Percentiles rank a stretch among this genome's conserved stretches.
phyloP scores from a whole-genome alignment of 2,329 filamentous ascomycete species.

The Fusarium brevicatenulatum region DNA sequence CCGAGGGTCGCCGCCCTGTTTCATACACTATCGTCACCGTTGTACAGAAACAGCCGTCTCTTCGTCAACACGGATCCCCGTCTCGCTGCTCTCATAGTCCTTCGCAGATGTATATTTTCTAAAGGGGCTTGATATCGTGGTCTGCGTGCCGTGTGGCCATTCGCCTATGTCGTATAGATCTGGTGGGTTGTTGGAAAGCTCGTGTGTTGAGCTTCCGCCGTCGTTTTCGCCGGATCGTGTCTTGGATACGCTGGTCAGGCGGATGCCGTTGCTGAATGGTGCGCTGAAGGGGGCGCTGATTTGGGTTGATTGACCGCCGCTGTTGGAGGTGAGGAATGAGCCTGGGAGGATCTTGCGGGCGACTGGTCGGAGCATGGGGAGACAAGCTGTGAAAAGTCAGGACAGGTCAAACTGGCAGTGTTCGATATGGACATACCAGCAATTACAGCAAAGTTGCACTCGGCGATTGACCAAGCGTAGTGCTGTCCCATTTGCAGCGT shows the following conservation, averaged over 20 bases:
- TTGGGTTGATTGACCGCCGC: conserved; percentile 19
- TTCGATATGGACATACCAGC: conserved; percentile 31
- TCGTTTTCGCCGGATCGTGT: conserved; percentile 18
- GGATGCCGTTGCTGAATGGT: conserved; percentile 32
- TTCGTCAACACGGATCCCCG: conserved; percentile 22
- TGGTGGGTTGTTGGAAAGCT: conserved; percentile 8
- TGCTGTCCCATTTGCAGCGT: conserved; percentile 41
- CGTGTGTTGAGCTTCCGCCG: conserved; percentile 32
- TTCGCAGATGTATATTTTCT: conserved; percentile 30
- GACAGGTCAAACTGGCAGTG: background rate
- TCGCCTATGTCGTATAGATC: conserved; percentile 25
- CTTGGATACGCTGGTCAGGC: conserved; percentile 24
- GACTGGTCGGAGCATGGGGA: conserved; percentile 39
- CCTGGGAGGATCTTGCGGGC: conserved; percentile 31
- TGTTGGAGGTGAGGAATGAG: conserved; percentile 30
- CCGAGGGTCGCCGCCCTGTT: conserved; percentile 25
- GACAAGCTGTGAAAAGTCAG: conserved; percentile 27
- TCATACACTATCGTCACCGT: conserved; percentile 27
- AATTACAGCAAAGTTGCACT: conserved; percentile 46
- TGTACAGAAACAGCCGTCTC: conserved; percentile 23
- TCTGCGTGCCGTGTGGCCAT: conserved; percentile 25
- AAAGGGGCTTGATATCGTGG: conserved; percentile 29
- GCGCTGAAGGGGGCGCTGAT: conserved; percentile 14
- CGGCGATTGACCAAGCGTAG: conserved; percentile 45
- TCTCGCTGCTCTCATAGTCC: conserved; percentile 21